A percentile compares a stretch with the other conserved stretches of the same genome.
Evolutionary conservation across 2,329 filamentous ascomycete genomes (phyloP).

Genomic region (Chrysoporthe cubensis): DNA sequence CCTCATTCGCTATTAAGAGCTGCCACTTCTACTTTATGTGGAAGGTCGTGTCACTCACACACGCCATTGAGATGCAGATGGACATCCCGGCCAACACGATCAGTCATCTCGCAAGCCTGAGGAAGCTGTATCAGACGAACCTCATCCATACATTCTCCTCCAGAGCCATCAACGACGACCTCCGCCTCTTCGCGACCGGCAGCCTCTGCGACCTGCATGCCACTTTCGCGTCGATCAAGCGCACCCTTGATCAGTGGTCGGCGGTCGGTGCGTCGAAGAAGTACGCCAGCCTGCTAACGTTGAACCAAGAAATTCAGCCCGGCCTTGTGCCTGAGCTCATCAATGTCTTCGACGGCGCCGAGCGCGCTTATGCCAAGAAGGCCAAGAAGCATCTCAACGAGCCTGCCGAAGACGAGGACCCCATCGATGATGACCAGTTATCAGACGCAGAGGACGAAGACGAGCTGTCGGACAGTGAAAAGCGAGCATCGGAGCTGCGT

Average conservation of each 20-base stretch:
- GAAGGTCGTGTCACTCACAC: conserved; percentile 70
- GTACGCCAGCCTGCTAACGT: conserved; percentile 58
- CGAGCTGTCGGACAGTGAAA: conserved; percentile 59
- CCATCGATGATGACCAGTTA: conserved; percentile 65
- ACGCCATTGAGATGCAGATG: conserved; percentile 57
- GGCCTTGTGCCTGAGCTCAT: conserved; percentile 70
- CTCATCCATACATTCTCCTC: conserved; percentile 72
- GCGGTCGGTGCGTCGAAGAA: conserved; percentile 44
- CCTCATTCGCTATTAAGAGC: conserved; percentile 74
- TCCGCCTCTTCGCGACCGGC: conserved; percentile 76
- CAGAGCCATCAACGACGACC: conserved; percentile 71
- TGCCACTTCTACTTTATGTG: conserved; percentile 94
- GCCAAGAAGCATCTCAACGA: conserved; percentile 65
- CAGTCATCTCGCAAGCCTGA: conserved; percentile 60
- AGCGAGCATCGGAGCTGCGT: conserved; percentile 68
- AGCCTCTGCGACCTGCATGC: conserved; percentile 82
- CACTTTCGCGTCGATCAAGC: conserved; percentile 74
- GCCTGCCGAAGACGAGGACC: conserved; percentile 73
- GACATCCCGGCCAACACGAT: conserved; percentile 62
- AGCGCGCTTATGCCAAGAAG: conserved; percentile 77
- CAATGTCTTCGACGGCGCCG: conserved; percentile 76
- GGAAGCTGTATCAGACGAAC: conserved; percentile 62
- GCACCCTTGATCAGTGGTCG: conserved; percentile 50
- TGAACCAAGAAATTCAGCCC: conserved; percentile 71
- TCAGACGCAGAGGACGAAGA: conserved; percentile 62